Base-by-base conservation (phyloP, 2,329 filamentous ascomycete genomes). In the Arthrobotrys megalospora region DNA sequence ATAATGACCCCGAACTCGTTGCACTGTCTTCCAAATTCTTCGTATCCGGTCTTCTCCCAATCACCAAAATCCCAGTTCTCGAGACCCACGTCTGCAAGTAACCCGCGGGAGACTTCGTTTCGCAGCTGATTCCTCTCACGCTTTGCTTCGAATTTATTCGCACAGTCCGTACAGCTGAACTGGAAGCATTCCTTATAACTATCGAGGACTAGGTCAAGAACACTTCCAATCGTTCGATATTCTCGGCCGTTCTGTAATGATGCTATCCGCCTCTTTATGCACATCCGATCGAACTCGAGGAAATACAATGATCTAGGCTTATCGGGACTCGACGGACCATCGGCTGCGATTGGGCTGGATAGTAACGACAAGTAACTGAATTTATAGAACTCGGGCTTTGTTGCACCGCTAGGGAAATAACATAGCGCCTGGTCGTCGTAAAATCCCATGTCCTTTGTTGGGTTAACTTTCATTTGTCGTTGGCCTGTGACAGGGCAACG, bases 381-480 rank as follows among this genome's bases (percentile, higher is more conserved):
- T 3, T 67, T 19, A 21, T 60, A 73, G n/a, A 62, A 62, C 11
- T 63, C n/a, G 24, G 62, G 50, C 19, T 45, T 28, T 2, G 6
- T 19, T 12, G 6, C 7, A 28, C 41, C 16, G 19, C 38, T 34
- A 1, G 28, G 52, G 34, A 50, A 66, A 43, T 66, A 73, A 7
- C 41, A 12, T 14, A 68, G 52, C 0, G 52, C 21, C 6, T 67
- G 28, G 11, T 43, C 7, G 21, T 62, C 62, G 21, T 52, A 62
- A 14, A 67, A 67, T 24, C 70, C 62, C 19, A 68, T 52, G 19
- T 60, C 28, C 19, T 66, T 67, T 21, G 21, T 48, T 6, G 69
- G 48, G 32, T 65, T 8, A 24, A 68, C 19, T 47, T 75, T 68
- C 7, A 66, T 34, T 24, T 68, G 21, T 43, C 47, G 55, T 5